Evolutionary conservation across 2,329 filamentous ascomycete genomes (phyloP).

Genomic region (Ophiostoma australiae): DNA sequence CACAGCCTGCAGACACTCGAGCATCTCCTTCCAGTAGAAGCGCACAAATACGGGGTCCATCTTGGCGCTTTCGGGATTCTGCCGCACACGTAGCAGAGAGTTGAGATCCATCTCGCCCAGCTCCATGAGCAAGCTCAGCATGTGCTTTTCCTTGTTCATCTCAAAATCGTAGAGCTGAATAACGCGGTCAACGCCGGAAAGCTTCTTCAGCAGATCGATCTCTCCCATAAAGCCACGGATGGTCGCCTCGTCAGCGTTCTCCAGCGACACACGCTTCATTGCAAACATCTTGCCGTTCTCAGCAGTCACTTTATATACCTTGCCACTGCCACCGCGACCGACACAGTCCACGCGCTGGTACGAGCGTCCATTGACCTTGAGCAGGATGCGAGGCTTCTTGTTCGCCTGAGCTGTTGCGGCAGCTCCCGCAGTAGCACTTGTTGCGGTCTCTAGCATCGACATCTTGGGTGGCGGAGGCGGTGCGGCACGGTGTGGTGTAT

Average conservation of each 20-base stretch:
- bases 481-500: constrained; percentile 72
- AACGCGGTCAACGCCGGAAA: constrained; percentile 81
- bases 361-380: constrained; percentile 83
- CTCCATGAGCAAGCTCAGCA: constrained; percentile 91
- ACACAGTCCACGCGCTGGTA: constrained; percentile 89
- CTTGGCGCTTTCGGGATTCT: constrained; percentile 65
- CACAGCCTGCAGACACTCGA: constrained; percentile 86
- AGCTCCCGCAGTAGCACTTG: constrained; percentile 72
- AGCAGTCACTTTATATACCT: constrained; percentile 93
- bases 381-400: constrained; percentile 72
- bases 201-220: constrained; percentile 80
- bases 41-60: constrained; percentile 89
- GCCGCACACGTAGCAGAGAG: constrained; percentile 69
- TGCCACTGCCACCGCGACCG: constrained; percentile 85
- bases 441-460: constrained; percentile 90
- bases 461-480: constrained; percentile 86
- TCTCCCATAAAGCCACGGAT: constrained; percentile 89
- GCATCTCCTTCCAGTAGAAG: constrained; percentile 99
- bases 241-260: constrained; percentile 78
- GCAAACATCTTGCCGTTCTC: constrained; percentile 96
- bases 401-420: constrained; percentile 63
- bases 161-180: constrained; percentile 90
- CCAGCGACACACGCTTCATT: constrained; percentile 84
- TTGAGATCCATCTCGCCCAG: constrained; percentile 92
- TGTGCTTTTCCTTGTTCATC: constrained; percentile 85